Evolutionary conservation across 495 filamentous ascomycete species (phyloP).

Genomic region (Choiromyces venosus): DNA sequence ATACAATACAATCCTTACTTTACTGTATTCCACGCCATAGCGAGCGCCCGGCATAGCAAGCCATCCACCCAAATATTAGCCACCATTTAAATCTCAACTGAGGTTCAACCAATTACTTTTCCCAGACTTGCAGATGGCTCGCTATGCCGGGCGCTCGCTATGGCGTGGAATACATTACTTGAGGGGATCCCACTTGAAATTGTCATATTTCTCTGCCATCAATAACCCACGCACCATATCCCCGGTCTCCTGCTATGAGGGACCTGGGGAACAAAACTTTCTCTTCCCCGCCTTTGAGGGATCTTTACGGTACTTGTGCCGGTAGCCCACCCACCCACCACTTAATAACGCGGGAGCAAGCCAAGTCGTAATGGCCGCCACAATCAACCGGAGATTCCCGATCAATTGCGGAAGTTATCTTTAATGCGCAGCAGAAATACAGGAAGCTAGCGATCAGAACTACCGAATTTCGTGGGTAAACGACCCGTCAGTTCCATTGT

Average conservation of each 20-base stretch:
- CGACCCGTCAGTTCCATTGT: neutral
- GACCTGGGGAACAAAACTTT: neutral
- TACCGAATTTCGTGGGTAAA: neutral
- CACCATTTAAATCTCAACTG: too few species aligned
- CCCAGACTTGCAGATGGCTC: too few species aligned
- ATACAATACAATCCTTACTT: neutral
- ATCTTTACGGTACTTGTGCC: neutral
- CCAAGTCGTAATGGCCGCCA: neutral
- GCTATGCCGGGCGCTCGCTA: too few species aligned
- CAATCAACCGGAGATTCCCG: neutral
- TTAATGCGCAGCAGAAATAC: neutral
- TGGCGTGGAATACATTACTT: too few species aligned
- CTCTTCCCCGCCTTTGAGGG: neutral
- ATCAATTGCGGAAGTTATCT: neutral
- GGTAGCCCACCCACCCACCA: neutral
- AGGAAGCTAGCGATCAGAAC: neutral
- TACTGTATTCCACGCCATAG: too few species aligned
- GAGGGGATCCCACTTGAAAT: neutral
- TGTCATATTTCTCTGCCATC: neutral
- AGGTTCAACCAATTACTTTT: too few species aligned
- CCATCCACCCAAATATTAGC: too few species aligned
- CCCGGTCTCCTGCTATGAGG: neutral
- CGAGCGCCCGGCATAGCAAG: too few species aligned
- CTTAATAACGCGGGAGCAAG: neutral
- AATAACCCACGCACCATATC: neutral